A percentile compares a stretch with the other conserved stretches of the same genome.
Evolutionary conservation across 2,329 filamentous ascomycete species (phyloP).

Genomic region (Coniochaeta pulveracea): DNA sequence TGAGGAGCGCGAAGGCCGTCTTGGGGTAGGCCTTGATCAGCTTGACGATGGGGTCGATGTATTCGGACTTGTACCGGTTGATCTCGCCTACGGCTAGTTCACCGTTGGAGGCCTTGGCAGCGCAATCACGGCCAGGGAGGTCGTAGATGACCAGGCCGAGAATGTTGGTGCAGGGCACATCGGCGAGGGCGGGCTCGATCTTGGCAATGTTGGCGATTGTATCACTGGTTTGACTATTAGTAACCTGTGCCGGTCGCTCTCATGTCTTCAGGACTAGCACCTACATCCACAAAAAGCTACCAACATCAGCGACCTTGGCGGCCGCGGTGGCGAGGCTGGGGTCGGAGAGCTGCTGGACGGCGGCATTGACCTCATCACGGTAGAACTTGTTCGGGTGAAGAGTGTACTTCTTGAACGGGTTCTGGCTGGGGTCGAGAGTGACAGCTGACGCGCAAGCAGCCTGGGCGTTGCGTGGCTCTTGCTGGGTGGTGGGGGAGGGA

Average conservation of each 20-base stretch:
- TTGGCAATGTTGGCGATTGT: constrained; percentile 25
- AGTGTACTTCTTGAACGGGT: constrained; percentile 25
- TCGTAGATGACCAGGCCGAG: constrained; percentile 48
- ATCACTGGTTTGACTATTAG: constrained; percentile 15
- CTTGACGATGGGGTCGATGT: constrained; percentile 34
- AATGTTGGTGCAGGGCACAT: constrained; percentile 25
- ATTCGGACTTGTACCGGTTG: constrained; percentile 27
- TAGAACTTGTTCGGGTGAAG: constrained; percentile 27
- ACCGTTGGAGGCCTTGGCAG: constrained; percentile 51
- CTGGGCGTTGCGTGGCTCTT: constrained; percentile 16
- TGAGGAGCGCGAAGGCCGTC: constrained; percentile 28
- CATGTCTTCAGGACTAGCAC: constrained; percentile 4
- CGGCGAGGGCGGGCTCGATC: constrained; percentile 22
- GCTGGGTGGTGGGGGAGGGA: constrained; percentile 16
- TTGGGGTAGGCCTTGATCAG: constrained; percentile 42
- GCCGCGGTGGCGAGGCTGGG: constrained; percentile 17
- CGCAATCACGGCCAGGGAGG: constrained; percentile 52
- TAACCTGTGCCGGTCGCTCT: too few relatives aligned
- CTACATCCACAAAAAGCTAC: constrained; percentile 28
- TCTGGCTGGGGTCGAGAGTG: constrained; percentile 24
- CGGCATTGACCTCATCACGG: constrained; percentile 24
- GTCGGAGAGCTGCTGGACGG: constrained; percentile 18
- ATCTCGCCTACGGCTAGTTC: constrained; percentile 45
- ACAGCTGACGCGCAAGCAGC: constrained; percentile 22
- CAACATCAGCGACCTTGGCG: constrained; percentile 23